phyloP scores from a whole-genome alignment of 1,284 basidiomycete genomes.

The Melampsora larici-populina region DNA sequence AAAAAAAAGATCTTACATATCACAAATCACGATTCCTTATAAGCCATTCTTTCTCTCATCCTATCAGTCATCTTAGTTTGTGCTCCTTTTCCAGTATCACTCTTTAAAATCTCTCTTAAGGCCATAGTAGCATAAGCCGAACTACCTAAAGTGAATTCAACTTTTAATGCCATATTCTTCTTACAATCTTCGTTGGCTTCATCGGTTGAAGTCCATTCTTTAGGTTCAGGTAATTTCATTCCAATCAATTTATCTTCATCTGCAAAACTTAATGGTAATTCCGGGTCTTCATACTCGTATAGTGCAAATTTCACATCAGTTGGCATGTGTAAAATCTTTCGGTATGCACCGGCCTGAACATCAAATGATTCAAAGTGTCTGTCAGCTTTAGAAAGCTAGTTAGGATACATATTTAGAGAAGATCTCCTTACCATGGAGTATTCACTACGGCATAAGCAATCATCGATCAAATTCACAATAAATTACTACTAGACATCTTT shows the following conservation, averaged over 20 bases:
- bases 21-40: not conserved
- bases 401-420: not conserved
- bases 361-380: not conserved
- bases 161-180: slow-evolving; percentile 34
- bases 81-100: slow-evolving; percentile 31
- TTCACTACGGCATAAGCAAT: too few species aligned
- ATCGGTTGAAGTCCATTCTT: slow-evolving; percentile 17
- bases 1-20: too few species aligned
- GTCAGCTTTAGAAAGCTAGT: not conserved
- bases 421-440: slow-evolving; percentile 39
- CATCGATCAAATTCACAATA: not conserved
- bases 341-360: slow-evolving; percentile 82
- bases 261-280: slow-evolving; percentile 81
- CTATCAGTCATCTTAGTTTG: slow-evolving; percentile 33
- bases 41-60: slow-evolving; percentile 25
- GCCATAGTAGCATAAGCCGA: slow-evolving; percentile 44
- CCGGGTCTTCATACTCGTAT: slow-evolving; percentile 85
- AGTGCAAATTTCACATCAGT: slow-evolving; percentile 73
- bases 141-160: slow-evolving; percentile 38
- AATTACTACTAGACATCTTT: too few species aligned
- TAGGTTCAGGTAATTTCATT: slow-evolving; percentile 59
- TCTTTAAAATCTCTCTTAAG: slow-evolving; percentile 40
- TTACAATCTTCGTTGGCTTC: not conserved
- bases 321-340: slow-evolving; percentile 82
- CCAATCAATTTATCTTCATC: slow-evolving; percentile 88